These are phyloP conservation scores for Amaranthus tricolor DNA, from an alignment of 179 eudicot species.

Conservation along the genomic window DNA sequence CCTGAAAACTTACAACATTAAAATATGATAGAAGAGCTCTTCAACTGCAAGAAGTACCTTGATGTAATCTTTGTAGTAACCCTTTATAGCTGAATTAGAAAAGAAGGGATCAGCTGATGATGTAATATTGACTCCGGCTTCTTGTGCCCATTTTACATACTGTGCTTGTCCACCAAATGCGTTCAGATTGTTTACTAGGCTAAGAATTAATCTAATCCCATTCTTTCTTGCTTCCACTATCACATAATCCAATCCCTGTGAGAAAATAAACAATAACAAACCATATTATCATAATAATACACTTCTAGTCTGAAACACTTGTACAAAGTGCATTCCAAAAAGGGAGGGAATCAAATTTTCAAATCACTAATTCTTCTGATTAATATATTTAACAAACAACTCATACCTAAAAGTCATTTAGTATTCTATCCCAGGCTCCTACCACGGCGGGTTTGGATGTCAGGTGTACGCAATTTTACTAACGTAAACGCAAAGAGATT, in stretches of 20 bases:
- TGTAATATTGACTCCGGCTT: conserved; percentile 42
- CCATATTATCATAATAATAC: conserved; percentile 2
- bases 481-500: no score
- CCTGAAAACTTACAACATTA: no score
- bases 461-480: no score
- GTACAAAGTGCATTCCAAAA: neutral
- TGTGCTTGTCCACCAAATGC: conserved; percentile 67
- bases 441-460: no score
- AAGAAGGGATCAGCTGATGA: conserved; percentile 50
- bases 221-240: conserved; percentile 58
- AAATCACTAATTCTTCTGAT: neutral
- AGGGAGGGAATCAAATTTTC: neutral
- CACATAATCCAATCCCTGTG: conserved; percentile 56
- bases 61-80: conserved; percentile 42
- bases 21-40: neutral
- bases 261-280: neutral
- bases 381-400: no score
- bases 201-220: conserved; percentile 46
- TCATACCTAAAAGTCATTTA: no score
- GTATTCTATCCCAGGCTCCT: no score
- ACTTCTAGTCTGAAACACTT: neutral
- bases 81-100: conserved; percentile 39
- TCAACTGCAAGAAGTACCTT: conserved; percentile 30
- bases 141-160: conserved; percentile 56
- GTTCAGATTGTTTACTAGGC: conserved; percentile 56